Evolutionary conservation across 2,329 filamentous ascomycete species (phyloP).

Genomic region (Tolypocladium pustulatum): DNA sequence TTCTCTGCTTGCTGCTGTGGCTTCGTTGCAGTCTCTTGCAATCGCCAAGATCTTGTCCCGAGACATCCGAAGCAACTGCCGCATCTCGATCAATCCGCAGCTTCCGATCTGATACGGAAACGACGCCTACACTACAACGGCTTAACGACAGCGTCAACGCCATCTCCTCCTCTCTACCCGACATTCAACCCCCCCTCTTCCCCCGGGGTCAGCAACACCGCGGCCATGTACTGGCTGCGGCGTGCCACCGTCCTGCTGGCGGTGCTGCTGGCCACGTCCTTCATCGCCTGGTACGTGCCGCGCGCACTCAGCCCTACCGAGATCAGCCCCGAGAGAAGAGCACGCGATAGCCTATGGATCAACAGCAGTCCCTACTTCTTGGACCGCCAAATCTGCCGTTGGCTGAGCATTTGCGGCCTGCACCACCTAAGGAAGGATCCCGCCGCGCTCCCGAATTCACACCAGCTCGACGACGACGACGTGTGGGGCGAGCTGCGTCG

Average conservation of each 20-base stretch:
- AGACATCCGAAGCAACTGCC: background rate
- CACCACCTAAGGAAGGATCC: slow-evolving; percentile 57
- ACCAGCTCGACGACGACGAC: slow-evolving; percentile 12
- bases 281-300: slow-evolving; percentile 40
- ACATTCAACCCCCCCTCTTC: background rate
- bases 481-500: slow-evolving; percentile 23
- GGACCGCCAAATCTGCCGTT: slow-evolving; percentile 67
- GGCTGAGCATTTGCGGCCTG: slow-evolving; percentile 71
- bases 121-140: background rate
- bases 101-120: background rate
- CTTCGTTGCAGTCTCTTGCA: background rate
- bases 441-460: slow-evolving; percentile 23
- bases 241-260: slow-evolving; percentile 28
- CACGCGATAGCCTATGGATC: slow-evolving; percentile 58
- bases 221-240: slow-evolving; percentile 35
- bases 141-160: background rate
- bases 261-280: slow-evolving; percentile 32
- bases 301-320: slow-evolving; percentile 51
- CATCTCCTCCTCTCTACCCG: background rate
- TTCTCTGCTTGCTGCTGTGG: background rate
- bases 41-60: background rate
- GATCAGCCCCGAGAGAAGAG: slow-evolving; percentile 48
- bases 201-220: background rate
- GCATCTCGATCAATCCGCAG: background rate
- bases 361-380: slow-evolving; percentile 61